phyloP scores from a whole-genome alignment of 768 basidiomycete species.

The Phaeotremella fagi region DNA sequence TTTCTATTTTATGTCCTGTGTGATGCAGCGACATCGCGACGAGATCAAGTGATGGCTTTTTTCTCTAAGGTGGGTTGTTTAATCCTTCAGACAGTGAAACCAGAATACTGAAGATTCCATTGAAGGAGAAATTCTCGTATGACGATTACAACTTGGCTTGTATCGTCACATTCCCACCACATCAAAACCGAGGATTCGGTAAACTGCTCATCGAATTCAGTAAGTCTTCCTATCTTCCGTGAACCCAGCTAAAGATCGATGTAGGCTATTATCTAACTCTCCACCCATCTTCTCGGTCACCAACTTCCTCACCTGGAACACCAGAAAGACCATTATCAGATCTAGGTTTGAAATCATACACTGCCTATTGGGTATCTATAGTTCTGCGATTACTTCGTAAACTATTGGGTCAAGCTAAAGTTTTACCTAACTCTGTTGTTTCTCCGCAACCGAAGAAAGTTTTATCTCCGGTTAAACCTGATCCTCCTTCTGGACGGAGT shows the following conservation, averaged over 20 bases:
- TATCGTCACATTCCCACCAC: conserved; percentile 91
- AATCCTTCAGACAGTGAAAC: background rate
- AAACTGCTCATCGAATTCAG: conserved; percentile 98
- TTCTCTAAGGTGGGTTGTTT: conserved; percentile 60
- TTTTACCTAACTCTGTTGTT: conserved; percentile 4
- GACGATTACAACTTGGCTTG: conserved; percentile 97
- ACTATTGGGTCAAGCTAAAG: conserved; percentile 21
- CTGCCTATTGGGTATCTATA: conserved; percentile 44
- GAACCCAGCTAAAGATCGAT: background rate
- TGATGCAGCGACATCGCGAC: conserved; percentile 64
- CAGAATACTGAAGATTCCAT: background rate
- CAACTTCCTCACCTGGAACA: conserved; percentile 73
- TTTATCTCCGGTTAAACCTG: conserved; percentile 4
- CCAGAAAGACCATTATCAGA: conserved; percentile 94
- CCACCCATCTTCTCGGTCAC: conserved; percentile 50
- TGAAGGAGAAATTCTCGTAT: conserved; percentile 84
- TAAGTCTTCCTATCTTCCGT: conserved; percentile 50
- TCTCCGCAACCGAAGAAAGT: background rate
- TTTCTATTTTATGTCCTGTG: conserved; percentile 89
- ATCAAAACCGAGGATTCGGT: conserved; percentile 82
- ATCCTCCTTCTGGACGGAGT: background rate
- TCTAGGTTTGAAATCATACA: conserved; percentile 83
- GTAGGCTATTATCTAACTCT: conserved; percentile 84
- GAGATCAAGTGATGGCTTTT: conserved; percentile 75
- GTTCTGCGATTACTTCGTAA: conserved; percentile 26